Evolutionary conservation across 2,329 filamentous ascomycete species (phyloP).

Genomic region (Pseudocercospora fuligena): DNA sequence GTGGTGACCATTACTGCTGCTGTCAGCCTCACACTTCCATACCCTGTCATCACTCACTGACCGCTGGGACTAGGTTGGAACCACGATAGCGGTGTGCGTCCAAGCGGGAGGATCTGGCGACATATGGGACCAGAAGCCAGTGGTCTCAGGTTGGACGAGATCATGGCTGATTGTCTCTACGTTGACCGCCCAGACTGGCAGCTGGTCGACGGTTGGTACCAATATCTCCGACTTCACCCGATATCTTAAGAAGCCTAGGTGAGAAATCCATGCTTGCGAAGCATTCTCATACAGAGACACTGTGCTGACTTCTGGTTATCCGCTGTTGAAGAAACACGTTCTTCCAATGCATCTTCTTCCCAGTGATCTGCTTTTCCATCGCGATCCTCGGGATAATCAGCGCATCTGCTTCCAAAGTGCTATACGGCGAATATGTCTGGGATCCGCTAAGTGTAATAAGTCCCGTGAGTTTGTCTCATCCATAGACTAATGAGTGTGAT

Average conservation of each 20-base stretch:
- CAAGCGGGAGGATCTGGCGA: constrained; percentile 39
- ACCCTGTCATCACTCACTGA: background rate
- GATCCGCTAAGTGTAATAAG: constrained; percentile 38
- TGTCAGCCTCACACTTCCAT: constrained; percentile 37
- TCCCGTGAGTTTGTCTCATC: too few species aligned
- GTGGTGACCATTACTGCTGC: constrained; percentile 58
- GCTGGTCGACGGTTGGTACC: constrained; percentile 42
- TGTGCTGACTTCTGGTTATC: background rate
- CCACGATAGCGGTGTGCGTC: constrained; percentile 44
- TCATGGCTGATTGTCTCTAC: constrained; percentile 37
- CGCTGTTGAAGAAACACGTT: constrained; percentile 23
- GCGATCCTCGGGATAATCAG: constrained; percentile 62
- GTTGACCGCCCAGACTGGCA: constrained; percentile 39
- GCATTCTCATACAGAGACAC: background rate
- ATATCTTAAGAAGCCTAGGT: constrained; percentile 39
- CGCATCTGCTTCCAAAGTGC: constrained; percentile 59
- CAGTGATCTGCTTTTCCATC: constrained; percentile 53
- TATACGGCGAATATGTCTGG: constrained; percentile 55
- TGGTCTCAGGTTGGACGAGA: constrained; percentile 31
- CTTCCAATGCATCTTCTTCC: constrained; percentile 49
- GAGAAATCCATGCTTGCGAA: constrained; percentile 15
- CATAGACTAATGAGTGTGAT: too few species aligned
- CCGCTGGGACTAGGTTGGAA: constrained; percentile 38
- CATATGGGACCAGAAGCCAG: constrained; percentile 37
- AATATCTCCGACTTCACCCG: constrained; percentile 46